Evolutionary conservation across 441 rosid genomes (phyloP).

Genomic region (Rhodomyrtus psidioides): DNA sequence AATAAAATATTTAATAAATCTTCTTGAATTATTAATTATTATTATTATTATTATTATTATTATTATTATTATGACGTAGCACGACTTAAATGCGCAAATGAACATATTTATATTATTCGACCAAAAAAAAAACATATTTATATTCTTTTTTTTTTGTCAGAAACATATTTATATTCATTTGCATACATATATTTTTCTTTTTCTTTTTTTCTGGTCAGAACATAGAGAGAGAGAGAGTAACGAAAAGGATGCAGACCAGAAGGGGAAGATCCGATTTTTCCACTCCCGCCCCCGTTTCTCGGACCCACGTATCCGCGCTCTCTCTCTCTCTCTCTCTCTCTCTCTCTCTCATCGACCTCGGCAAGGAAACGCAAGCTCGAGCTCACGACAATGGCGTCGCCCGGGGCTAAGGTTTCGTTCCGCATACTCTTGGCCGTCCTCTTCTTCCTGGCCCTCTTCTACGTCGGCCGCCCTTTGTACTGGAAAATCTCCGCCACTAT

Average conservation of each 20-base stretch:
- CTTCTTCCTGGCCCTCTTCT: constrained; percentile 41
- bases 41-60: no score
- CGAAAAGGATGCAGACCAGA: neutral
- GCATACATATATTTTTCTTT: no score
- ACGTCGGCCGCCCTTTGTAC: constrained; percentile 81
- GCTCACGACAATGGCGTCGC: constrained; percentile 28
- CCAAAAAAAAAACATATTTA: no score
- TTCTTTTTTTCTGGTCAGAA: no score
- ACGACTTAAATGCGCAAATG: neutral
- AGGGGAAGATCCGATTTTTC: neutral
- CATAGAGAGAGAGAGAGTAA: neutral
- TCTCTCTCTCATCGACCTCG: neutral
- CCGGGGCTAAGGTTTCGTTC: constrained; percentile 31
- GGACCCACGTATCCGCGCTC: no score
- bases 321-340: neutral
- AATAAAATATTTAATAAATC: no score
- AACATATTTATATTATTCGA: no score
- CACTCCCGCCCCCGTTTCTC: neutral
- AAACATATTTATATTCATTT: no score
- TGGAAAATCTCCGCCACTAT: constrained; percentile 91
- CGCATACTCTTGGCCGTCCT: constrained; percentile 22
- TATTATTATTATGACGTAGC: neutral
- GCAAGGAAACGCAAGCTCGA: neutral
- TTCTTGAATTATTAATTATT: no score
- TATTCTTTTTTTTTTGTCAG: no score